phyloP scores from a whole-genome alignment of 495 filamentous ascomycete species.

The Penicillium daleae region DNA sequence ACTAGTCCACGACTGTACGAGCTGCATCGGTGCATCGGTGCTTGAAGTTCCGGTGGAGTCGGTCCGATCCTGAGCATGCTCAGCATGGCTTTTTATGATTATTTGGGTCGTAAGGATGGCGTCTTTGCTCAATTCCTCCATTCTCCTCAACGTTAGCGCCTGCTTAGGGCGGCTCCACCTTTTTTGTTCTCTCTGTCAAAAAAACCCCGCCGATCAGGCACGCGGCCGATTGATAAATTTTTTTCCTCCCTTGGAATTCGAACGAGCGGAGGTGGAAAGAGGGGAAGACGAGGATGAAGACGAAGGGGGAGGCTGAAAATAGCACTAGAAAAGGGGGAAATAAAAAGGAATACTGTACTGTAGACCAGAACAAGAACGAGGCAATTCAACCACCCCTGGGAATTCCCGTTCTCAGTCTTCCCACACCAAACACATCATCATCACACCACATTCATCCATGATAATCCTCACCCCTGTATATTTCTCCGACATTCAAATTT shows the following conservation, averaged over 20 bases:
- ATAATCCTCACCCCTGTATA: background rate
- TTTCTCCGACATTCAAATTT: background rate
- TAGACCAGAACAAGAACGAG: background rate
- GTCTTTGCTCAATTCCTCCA: background rate
- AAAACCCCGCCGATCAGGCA: slow-evolving; percentile 35
- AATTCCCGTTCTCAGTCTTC: background rate
- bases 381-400: background rate
- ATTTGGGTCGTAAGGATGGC: background rate
- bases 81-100: background rate
- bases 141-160: background rate
- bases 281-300: background rate
- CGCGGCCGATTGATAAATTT: slow-evolving; percentile 8
- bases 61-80: slow-evolving; percentile 14
- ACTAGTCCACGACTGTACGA: background rate
- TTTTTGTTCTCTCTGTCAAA: slow-evolving; percentile 23
- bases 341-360: background rate
- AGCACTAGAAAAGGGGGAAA: background rate
- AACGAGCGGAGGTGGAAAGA: background rate
- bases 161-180: slow-evolving; percentile 21
- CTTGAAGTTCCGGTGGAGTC: slow-evolving; percentile 13
- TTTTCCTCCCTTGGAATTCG: background rate
- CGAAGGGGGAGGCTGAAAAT: background rate
- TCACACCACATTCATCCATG: too few relatives aligned
- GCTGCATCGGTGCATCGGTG: slow-evolving; percentile 4
- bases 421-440: background rate